Conservation (phyloP, 2,329 filamentous ascomycete species). For the Gnomoniopsis sp. region DNA sequence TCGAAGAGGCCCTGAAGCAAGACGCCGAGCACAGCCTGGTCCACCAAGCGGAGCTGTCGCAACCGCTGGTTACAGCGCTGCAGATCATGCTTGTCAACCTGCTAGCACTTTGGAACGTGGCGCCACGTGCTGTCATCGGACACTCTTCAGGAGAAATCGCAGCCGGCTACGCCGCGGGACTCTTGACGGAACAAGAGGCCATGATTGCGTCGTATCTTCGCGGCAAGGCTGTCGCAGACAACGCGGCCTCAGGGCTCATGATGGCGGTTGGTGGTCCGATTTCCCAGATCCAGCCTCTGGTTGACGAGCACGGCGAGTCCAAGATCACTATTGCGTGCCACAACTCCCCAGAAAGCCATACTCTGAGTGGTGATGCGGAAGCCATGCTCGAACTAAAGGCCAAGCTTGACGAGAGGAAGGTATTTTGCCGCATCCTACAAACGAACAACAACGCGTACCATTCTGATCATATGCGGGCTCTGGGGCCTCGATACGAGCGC, state of each 20-base stretch:
- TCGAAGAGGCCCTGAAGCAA: not conserved
- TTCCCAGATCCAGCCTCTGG: not conserved
- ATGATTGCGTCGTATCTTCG: constrained; percentile 1
- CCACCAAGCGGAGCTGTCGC: constrained; percentile 2
- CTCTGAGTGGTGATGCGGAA: constrained; percentile 36
- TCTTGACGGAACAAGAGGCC: not conserved
- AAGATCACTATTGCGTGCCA: constrained; percentile 36
- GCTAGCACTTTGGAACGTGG: constrained; percentile 1
- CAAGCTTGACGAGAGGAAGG: constrained; percentile 22
- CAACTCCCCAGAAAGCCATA: constrained; percentile 40
- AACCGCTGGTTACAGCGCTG: constrained; percentile 9
- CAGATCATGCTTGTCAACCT: constrained; percentile 12
- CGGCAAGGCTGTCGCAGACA: not conserved
- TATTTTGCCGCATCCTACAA: constrained; percentile 30
- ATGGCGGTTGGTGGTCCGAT: constrained; percentile 11
- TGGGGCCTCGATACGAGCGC: constrained; percentile 7
- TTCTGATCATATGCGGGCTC: constrained; percentile 32
- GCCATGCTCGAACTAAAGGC: constrained; percentile 25
- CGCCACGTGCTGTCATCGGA: constrained; percentile 23
- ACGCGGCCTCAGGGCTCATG: not conserved
- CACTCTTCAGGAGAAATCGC: constrained; percentile 24
- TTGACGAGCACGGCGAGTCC: not conserved
- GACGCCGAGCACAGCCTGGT: not conserved
- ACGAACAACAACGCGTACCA: constrained; percentile 37
- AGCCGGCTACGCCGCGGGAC: not conserved